Base-by-base conservation (phyloP, 2,329 filamentous ascomycete species). In the Talaromyces sp. region DNA sequence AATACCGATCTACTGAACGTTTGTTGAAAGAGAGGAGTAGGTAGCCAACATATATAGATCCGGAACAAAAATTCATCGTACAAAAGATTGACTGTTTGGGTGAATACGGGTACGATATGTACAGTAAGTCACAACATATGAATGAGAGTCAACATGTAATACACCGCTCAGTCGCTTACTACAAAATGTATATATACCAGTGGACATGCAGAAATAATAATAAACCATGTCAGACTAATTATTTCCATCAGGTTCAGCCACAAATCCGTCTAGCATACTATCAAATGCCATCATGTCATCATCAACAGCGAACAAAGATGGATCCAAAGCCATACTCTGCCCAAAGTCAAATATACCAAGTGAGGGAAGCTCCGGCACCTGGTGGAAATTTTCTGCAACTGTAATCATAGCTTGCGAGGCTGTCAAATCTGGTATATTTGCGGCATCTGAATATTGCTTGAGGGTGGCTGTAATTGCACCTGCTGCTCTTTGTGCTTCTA, bases 181-280 rank as follows among this genome's bases (percentile, higher is more conserved):
- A 3, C 1, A 35, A 14, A 12, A 11, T 11, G 11, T 14, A 1
- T 35, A 35, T 35, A 35, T 32, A n/a, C 5, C 32, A 35, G 12
- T 35, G 3, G 26, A 26, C 26, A 26, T 26, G 26, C 5, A 26
- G 26, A 26, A 26, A 26, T 26, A 26, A 26, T 6, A 35, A 17
- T 5, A 6, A 6, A 17, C 32, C 12, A 17, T 35, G 32, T 35
- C 12, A 2, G 35, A 7, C 35, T 38, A 38, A n/a, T 17, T 38
- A 12, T n/a, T 38, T 3, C 17, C 14, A 14, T 38, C 35, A 11
- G 53, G 54, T 69, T 66, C 17, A 72, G 59, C 11, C 24, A 61
- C 41, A 21, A 56, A 61, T 17, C 59, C 56, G 11, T 59, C 53
- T 41, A 48, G 41, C 35, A 61, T 46, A 24, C 50, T 31, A 14